Conservation (phyloP, 1,139 yeast genomes). For the Sugiyamaella pinicola region DNA sequence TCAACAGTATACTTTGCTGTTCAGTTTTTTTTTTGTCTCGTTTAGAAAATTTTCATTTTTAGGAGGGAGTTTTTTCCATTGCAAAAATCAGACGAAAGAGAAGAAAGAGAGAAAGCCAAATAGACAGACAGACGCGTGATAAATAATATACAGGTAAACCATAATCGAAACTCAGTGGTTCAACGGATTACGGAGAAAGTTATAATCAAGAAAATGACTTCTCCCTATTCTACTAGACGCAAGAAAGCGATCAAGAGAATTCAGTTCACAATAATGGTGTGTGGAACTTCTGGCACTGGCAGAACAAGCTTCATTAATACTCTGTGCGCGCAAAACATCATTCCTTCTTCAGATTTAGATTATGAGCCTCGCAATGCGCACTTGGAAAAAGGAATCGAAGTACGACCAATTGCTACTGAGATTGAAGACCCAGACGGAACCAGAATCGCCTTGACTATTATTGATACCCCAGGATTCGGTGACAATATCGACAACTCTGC, state of each 20-base stretch:
- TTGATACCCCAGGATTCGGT: constrained; percentile 87
- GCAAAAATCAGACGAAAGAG: too few species aligned
- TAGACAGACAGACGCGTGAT: too few species aligned
- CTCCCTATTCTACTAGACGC: constrained; percentile 42
- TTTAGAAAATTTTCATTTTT: too few species aligned
- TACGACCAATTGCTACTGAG: constrained; percentile 53
- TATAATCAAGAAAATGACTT: constrained; percentile 1
- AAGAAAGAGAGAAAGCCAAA: too few species aligned
- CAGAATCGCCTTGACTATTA: constrained; percentile 50
- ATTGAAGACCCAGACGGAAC: constrained; percentile 42
- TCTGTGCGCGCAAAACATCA: constrained; percentile 78
- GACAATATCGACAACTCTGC: constrained; percentile 66
- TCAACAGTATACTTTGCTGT: not conserved
- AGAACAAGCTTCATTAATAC: constrained; percentile 84
- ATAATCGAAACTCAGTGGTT: too few species aligned
- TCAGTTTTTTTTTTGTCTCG: too few species aligned
- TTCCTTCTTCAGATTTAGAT: constrained; percentile 33
- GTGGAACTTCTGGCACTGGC: constrained; percentile 82
- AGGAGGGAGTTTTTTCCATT: too few species aligned
- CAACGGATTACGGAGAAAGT: too few species aligned
- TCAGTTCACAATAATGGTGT: constrained; percentile 77
- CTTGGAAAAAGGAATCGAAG: constrained; percentile 51
- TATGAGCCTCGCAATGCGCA: constrained; percentile 51
- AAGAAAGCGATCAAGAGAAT: constrained; percentile 81
- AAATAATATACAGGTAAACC: too few species aligned